A percentile compares a stretch with the other conserved stretches of the same genome.
These are phyloP conservation scores for Hyphopichia buzzinii DNA, from an alignment of 1,139 yeast species.

Conservation along the genomic window DNA sequence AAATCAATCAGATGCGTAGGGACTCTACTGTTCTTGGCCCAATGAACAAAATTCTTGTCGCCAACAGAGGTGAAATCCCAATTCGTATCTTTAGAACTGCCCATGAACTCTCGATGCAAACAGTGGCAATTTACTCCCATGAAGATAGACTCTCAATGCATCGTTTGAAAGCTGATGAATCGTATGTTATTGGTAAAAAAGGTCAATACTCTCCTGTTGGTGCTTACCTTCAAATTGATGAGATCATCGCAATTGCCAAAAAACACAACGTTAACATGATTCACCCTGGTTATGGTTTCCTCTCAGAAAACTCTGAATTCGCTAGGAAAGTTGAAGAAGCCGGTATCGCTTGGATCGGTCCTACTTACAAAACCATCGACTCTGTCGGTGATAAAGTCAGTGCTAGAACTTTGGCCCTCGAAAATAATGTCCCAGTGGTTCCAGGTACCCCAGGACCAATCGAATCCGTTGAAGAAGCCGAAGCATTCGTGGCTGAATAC, in stretches of 20 bases:
- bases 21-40: slow-evolving; percentile 61
- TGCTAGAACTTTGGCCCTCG: slow-evolving; percentile 83
- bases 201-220: slow-evolving; percentile 95
- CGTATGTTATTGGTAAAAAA: slow-evolving; percentile 85
- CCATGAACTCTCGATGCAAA: slow-evolving; percentile 95
- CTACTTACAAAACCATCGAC: slow-evolving; percentile 83
- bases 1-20: slow-evolving; percentile 55
- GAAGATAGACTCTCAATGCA: slow-evolving; percentile 96
- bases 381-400: slow-evolving; percentile 98
- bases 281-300: slow-evolving; percentile 98
- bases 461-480: slow-evolving; percentile 74
- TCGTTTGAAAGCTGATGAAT: slow-evolving; percentile 88
- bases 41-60: slow-evolving; percentile 78
- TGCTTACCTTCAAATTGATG: slow-evolving; percentile 94
- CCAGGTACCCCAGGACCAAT: slow-evolving; percentile 99
- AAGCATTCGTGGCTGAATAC: slow-evolving; percentile 70
- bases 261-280: slow-evolving; percentile 90
- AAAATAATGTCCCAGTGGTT: slow-evolving; percentile 85
- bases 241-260: slow-evolving; percentile 86
- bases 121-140: slow-evolving; percentile 96
- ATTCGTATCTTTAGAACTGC: slow-evolving; percentile 93
- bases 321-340: slow-evolving; percentile 88
- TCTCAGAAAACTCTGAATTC: slow-evolving; percentile 91
- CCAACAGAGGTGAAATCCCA: slow-evolving; percentile 95
- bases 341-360: slow-evolving; percentile 97